Conservation (phyloP, 257 asterid species). For the Voacanga thouarsii region DNA sequence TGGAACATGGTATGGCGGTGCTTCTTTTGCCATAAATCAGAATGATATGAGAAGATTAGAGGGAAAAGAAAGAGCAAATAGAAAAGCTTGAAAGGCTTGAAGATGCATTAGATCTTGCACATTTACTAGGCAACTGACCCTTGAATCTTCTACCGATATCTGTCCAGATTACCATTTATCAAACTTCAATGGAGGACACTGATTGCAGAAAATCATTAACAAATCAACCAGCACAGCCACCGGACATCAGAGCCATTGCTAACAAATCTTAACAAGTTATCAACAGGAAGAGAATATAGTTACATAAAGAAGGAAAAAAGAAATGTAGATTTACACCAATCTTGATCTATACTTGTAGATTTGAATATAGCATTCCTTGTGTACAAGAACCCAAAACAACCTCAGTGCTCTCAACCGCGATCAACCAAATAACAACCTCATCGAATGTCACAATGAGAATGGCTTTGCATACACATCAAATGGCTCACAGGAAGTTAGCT, state of each 20-base stretch:
- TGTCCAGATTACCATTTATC: too few species aligned
- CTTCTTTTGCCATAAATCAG: too few species aligned
- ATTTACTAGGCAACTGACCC: too few species aligned
- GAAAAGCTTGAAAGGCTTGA: too few species aligned
- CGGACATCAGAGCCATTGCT: not conserved
- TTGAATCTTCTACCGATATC: too few species aligned
- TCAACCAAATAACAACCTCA: not conserved
- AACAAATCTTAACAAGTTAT: not conserved
- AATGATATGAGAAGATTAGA: too few species aligned
- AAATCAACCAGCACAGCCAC: not conserved
- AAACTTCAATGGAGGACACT: not conserved
- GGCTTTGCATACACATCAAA: conserved; percentile 87
- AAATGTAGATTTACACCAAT: not conserved
- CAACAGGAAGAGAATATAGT: not conserved
- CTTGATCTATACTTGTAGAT: not conserved
- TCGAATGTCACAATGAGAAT: conserved; percentile 57
- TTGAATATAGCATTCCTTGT: not conserved
- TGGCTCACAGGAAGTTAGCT: conserved; percentile 69
- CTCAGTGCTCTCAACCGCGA: not conserved
- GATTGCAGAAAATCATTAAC: not conserved
- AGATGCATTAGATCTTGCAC: too few species aligned
- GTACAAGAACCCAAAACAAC: not conserved
- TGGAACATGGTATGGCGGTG: too few species aligned
- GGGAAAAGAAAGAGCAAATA: too few species aligned
- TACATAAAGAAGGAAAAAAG: not conserved